These are phyloP conservation scores for Epichloe elymi DNA, from an alignment of 2,329 filamentous ascomycete species.

Conservation along the genomic window DNA sequence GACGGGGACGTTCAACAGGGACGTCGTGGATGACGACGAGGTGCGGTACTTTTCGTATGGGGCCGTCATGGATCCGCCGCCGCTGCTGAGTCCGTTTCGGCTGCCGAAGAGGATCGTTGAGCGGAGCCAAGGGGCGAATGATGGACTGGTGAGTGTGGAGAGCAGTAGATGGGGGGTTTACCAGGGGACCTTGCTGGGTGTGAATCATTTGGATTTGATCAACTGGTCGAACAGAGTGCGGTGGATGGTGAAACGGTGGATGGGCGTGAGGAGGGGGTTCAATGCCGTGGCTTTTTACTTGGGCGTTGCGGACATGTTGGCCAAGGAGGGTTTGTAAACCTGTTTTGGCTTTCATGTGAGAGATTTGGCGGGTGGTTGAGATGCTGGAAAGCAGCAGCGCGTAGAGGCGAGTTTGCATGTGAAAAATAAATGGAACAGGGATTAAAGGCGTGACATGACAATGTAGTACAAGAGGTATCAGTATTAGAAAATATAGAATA, in stretches of 20 bases:
- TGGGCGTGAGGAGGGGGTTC: slow-evolving; percentile 44
- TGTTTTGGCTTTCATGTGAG: not conserved
- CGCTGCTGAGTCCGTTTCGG: slow-evolving; percentile 51
- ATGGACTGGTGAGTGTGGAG: slow-evolving; percentile 53
- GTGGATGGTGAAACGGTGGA: slow-evolving; percentile 38
- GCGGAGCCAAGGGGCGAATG: slow-evolving; percentile 44
- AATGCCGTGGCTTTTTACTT: slow-evolving; percentile 57
- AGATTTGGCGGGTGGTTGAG: too few relatives aligned
- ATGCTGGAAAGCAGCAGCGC: too few relatives aligned
- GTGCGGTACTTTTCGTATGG: slow-evolving; percentile 53
- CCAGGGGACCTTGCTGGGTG: slow-evolving; percentile 47
- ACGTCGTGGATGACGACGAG: slow-evolving; percentile 35
- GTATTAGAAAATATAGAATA: slow-evolving; percentile 13
- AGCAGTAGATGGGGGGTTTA: slow-evolving; percentile 49
- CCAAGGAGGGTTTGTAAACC: slow-evolving; percentile 43
- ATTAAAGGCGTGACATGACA: not conserved
- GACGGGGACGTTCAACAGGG: slow-evolving; percentile 44
- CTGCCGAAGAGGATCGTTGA: slow-evolving; percentile 37
- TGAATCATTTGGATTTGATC: slow-evolving; percentile 52
- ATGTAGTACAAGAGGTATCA: slow-evolving; percentile 9
- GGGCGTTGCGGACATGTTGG: slow-evolving; percentile 55
- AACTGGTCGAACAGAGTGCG: slow-evolving; percentile 52
- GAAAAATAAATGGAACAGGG: not conserved
- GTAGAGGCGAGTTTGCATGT: too few relatives aligned
- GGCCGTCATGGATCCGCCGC: slow-evolving; percentile 33